Evolutionary conservation across 2,329 filamentous ascomycete species (phyloP).

Genomic region (Dactylonectria estremocensis): DNA sequence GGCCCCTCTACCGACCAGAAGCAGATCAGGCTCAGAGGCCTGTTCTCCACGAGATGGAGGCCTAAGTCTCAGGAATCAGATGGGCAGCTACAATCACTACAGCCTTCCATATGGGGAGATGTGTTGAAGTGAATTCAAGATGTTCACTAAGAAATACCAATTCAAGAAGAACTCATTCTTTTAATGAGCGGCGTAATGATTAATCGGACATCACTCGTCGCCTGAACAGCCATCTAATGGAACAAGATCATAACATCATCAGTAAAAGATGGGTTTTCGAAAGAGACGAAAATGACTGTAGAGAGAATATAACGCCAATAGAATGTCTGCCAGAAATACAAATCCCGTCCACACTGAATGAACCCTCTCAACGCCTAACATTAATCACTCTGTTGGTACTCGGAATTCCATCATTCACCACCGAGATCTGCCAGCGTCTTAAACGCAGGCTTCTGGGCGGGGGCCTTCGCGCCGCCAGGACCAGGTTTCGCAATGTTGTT

Average conservation of each 20-base stretch:
- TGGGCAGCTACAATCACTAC: no score
- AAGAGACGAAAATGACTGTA: background rate
- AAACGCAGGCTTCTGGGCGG: constrained; percentile 57
- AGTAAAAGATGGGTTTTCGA: no score
- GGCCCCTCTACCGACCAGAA: no score
- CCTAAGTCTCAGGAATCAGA: no score
- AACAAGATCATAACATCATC: background rate
- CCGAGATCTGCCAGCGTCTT: constrained; percentile 70
- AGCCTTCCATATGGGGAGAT: no score
- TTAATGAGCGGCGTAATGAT: no score
- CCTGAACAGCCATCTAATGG: background rate
- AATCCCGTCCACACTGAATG: background rate
- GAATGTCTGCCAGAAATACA: background rate
- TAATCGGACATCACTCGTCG: no score
- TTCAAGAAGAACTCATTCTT: no score
- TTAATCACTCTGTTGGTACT: constrained; percentile 22
- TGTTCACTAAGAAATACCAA: no score
- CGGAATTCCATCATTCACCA: constrained; percentile 40
- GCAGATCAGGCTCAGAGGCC: no score
- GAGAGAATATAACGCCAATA: background rate
- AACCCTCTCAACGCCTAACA: constrained; percentile 19
- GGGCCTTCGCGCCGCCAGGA: constrained; percentile 43
- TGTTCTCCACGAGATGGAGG: no score
- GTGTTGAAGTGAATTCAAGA: no score
- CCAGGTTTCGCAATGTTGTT: constrained; percentile 42